Evolutionary conservation across 2,329 filamentous ascomycete species (phyloP).

Genomic region (Penicillium sp.): DNA sequence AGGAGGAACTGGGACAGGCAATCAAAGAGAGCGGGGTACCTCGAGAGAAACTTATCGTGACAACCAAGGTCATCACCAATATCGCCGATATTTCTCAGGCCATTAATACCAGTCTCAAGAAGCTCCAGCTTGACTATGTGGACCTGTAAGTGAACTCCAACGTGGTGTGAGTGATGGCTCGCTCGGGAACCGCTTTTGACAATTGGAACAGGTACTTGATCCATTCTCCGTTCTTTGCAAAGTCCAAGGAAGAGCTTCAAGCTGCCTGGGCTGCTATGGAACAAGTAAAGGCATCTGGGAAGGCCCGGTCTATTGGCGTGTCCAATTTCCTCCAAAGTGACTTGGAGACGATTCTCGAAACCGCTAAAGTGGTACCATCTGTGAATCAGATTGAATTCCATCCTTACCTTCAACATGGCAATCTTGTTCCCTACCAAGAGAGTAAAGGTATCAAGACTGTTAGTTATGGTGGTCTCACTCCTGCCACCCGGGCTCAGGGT

Average conservation of each 20-base stretch:
- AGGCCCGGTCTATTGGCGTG: conserved; percentile 61
- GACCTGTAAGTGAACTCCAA: conserved; percentile 51
- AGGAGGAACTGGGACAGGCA: conserved; percentile 49
- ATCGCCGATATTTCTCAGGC: conserved; percentile 56
- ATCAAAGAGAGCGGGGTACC: conserved; percentile 48
- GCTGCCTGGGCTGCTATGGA: conserved; percentile 61
- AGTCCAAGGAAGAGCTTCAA: conserved; percentile 55
- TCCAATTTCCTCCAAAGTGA: conserved; percentile 59
- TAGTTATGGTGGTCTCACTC: conserved; percentile 46
- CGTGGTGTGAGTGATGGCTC: not conserved
- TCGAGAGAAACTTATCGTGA: conserved; percentile 51
- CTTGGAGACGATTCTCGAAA: conserved; percentile 51
- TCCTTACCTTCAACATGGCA: conserved; percentile 48
- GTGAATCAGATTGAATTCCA: conserved; percentile 41
- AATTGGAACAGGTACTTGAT: conserved; percentile 54
- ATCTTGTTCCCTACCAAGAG: conserved; percentile 42
- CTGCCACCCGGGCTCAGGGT: conserved; percentile 53
- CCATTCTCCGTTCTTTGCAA: conserved; percentile 59
- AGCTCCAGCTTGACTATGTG: conserved; percentile 60
- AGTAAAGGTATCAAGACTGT: conserved; percentile 42
- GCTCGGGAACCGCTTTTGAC: not conserved
- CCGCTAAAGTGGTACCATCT: conserved; percentile 42
- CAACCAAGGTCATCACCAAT: conserved; percentile 56
- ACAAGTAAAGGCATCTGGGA: conserved; percentile 54
- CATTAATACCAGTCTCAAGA: conserved; percentile 56